Base-by-base conservation (phyloP, 495 filamentous ascomycete species). In the Cercophora samala region DNA sequence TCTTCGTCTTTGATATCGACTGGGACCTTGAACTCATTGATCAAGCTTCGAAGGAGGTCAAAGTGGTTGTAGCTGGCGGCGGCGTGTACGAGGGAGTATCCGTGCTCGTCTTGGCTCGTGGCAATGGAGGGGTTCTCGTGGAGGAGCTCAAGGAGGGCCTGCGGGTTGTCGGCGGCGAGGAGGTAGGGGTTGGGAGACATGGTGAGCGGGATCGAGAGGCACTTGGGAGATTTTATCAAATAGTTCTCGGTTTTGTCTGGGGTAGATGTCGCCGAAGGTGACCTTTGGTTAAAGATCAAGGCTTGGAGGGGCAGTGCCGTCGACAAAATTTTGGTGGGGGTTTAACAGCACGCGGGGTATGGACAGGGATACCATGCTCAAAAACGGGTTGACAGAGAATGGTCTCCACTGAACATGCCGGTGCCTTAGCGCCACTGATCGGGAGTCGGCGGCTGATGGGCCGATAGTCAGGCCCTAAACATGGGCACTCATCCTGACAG, bases 61-160 rank as follows among this genome's bases (percentile, higher is more conserved):
- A 89, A 78, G 69, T 97, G 92, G 73, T 88, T 89, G 83, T 99
- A 99, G 68, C 93, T 97, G 32, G 90, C 86, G 6, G 94, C 91
- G 23, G 95, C 96, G 76, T 99, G 95, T 22, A 98, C 80, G 22
- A 97, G 85, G 18, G 93, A 96, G 80, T 99, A 97, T 67, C 92
- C 92, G 68, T 92, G 87, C 66, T 89, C 85, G 76, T 96, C 92
- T 72, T 92, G 91, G 26, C 78, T 73, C 8, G 87, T 83, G 18
- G 91, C 92, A 63, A 91, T 79, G 11, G 84, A 76, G 53, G 90
- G 87, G 71, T 92, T 84, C 52, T 85, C 79, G 58, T 82, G 85
- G 59, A 96, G 85, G 55, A 92, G 85, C 23, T 84, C 78, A 58
- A 93, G 78, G 22, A 95, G 82, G 9, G 81, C 80, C 17, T 84